Conservation (phyloP, 2,329 filamentous ascomycete species). For the Madurella fahalii region DNA sequence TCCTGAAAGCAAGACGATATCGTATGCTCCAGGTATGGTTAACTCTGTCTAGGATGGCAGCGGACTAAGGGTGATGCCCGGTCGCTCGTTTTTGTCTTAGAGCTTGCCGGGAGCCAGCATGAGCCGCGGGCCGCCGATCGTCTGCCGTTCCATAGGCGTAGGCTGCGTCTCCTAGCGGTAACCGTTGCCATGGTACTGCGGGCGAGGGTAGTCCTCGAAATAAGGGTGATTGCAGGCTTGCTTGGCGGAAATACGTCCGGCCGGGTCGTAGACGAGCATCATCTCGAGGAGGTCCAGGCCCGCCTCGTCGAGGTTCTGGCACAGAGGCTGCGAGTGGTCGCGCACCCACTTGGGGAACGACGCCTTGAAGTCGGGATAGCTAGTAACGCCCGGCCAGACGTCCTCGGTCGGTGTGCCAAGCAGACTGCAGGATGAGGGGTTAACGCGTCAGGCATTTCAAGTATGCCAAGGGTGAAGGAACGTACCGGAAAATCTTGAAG, state of each 20-base stretch:
- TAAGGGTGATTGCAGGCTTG: slow-evolving; percentile 81
- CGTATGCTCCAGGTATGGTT: slow-evolving; percentile 17
- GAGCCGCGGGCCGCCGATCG: neutral
- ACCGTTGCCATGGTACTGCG: slow-evolving; percentile 27
- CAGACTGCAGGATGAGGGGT: slow-evolving; percentile 40
- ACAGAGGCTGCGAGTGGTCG: slow-evolving; percentile 59
- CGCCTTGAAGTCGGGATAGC: slow-evolving; percentile 84
- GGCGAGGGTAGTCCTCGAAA: slow-evolving; percentile 48
- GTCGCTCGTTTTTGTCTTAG: neutral
- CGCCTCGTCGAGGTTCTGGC: slow-evolving; percentile 65
- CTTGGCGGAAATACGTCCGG: slow-evolving; percentile 79
- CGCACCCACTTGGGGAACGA: slow-evolving; percentile 85
- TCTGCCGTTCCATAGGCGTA: neutral
- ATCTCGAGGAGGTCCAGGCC: slow-evolving; percentile 62
- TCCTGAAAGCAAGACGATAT: slow-evolving; percentile 25
- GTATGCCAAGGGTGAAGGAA: neutral
- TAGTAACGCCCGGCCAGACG: slow-evolving; percentile 80
- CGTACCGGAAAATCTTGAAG: slow-evolving; percentile 86
- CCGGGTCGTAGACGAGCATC: slow-evolving; percentile 79
- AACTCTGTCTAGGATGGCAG: neutral
- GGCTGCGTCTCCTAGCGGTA: slow-evolving; percentile 29
- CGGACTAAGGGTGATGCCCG: neutral
- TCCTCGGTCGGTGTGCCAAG: slow-evolving; percentile 77
- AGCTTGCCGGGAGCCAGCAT: neutral
- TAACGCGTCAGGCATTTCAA: neutral